Evolutionary conservation across 2,329 filamentous ascomycete species (phyloP).

Genomic region (Lachnellula suecica): DNA sequence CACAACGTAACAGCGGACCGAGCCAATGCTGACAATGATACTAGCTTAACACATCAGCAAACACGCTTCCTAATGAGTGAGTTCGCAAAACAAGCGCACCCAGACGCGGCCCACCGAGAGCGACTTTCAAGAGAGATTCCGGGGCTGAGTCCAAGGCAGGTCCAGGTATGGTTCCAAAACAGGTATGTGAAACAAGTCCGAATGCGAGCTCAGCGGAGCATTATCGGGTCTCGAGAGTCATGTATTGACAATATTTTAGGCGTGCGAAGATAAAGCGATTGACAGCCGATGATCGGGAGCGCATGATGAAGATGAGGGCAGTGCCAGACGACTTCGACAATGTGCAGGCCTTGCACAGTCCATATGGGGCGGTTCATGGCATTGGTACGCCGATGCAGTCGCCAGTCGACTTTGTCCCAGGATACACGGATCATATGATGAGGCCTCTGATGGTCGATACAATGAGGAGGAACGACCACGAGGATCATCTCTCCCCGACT

Average conservation of each 20-base stretch:
- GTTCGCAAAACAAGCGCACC: conserved; percentile 91
- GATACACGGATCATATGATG: conserved; percentile 54
- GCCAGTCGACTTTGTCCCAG: conserved; percentile 37
- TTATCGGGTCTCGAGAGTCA: not conserved
- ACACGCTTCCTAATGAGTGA: conserved; percentile 98
- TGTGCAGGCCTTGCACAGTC: conserved; percentile 66
- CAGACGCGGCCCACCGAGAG: conserved; percentile 87
- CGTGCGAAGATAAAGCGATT: conserved; percentile 72
- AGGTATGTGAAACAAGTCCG: conserved; percentile 55
- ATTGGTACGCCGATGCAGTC: conserved; percentile 34
- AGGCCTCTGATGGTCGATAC: conserved; percentile 68
- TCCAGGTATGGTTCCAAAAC: conserved; percentile 99
- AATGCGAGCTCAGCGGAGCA: too few relatives aligned
- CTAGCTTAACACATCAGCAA: conserved; percentile 91
- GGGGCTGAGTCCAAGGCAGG: conserved; percentile 85
- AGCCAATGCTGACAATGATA: conserved; percentile 33
- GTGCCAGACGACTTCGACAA: conserved; percentile 72
- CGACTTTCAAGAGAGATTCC: conserved; percentile 87
- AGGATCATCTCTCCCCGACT: conserved; percentile 66
- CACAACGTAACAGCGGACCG: not conserved
- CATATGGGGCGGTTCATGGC: conserved; percentile 54
- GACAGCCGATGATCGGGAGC: conserved; percentile 67
- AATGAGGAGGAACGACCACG: conserved; percentile 59
- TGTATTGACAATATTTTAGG: conserved; percentile 38
- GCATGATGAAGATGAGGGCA: conserved; percentile 71